Evolutionary conservation across 345 rosid species (phyloP), one percentile per base, ranked within the genome.

Genomic region (Salix dunnii): DNA sequence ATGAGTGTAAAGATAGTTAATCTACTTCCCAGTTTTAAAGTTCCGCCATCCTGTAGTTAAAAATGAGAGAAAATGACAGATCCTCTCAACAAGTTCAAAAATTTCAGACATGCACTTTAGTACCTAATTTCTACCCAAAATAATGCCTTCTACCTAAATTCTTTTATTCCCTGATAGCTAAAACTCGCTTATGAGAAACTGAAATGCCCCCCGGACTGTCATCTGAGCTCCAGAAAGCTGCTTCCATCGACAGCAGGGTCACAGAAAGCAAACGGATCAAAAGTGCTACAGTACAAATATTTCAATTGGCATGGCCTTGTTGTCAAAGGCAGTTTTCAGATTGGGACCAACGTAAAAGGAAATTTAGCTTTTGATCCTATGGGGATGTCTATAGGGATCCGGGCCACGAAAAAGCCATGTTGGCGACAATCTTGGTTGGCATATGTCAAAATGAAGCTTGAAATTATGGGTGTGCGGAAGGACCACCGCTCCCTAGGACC

Each of bases 401-500:
- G 78, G 81, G 77, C 75, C 68, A 73, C 25, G 30, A 48, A 82
- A 80, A 80, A 64, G 73, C 70, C n/a, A 53, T 68, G 51, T 53
- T 18, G 72, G 69, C 35, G 69, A 66, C 80, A 61, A 74, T 76
- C 72, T 71, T 71, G 80, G 78, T 78, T 80, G 85, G 84, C 85
- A 79, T 33, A n/a, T 78, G 53, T 73, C 73, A 43, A 71, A 31
- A 75, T 38, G 66, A 71, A 81, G 63, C 75, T 74, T 66, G 71
- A 74, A 78, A 76, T 58, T 33, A 81, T 68, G 75, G 78, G 66
- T 69, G 72, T 17, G 72, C 64, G 74, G 64, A 81, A 75, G 90
- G 86, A 81, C 89, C 87, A 77, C 80, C 71, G 67, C 70, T 68
- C 81, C 73, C 74, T 73, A 72, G 77, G 85, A 69, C 75, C 60